These are phyloP conservation scores for Botrytis hyacinthi DNA, from an alignment of 2,329 filamentous ascomycete genomes.

Conservation along the genomic window DNA sequence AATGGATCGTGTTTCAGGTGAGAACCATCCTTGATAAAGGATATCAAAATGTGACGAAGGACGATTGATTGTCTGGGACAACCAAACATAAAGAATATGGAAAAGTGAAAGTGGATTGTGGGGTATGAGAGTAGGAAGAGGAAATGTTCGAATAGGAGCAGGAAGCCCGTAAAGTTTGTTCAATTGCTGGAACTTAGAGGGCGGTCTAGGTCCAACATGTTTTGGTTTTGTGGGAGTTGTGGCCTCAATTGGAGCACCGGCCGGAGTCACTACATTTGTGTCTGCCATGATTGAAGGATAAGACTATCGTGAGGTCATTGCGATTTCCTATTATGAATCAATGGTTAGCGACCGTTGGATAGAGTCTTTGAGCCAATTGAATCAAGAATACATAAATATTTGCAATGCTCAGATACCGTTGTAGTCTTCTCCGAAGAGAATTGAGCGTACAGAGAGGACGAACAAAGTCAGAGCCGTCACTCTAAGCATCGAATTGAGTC, in stretches of 20 bases:
- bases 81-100: conserved; percentile 73
- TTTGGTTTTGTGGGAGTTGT: conserved; percentile 20
- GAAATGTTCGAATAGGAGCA: conserved; percentile 76
- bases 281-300: conserved; percentile 32
- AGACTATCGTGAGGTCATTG: conserved; percentile 33
- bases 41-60: conserved; percentile 62
- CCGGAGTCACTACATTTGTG: conserved; percentile 19
- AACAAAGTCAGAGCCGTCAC: conserved; percentile 45
- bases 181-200: conserved; percentile 46
- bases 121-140: conserved; percentile 83
- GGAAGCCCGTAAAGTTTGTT: conserved; percentile 79
- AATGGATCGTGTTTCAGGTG: conserved; percentile 75
- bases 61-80: conserved; percentile 66
- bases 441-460: conserved; percentile 62
- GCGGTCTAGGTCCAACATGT: conserved; percentile 24
- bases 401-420: conserved; percentile 86
- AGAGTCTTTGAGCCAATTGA: not conserved
- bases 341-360: conserved; percentile 17
- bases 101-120: conserved; percentile 88
- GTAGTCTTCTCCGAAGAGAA: conserved; percentile 72
- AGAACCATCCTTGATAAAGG: conserved; percentile 74
- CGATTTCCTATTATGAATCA: conserved; percentile 25
- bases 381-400: conserved; percentile 29
- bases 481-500: conserved; percentile 61
- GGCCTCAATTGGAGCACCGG: conserved; percentile 17